Evolutionary conservation across 2,329 filamentous ascomycete genomes (phyloP), one percentile per base, ranked within the genome.

Genomic region (Scytalidium sp.): DNA sequence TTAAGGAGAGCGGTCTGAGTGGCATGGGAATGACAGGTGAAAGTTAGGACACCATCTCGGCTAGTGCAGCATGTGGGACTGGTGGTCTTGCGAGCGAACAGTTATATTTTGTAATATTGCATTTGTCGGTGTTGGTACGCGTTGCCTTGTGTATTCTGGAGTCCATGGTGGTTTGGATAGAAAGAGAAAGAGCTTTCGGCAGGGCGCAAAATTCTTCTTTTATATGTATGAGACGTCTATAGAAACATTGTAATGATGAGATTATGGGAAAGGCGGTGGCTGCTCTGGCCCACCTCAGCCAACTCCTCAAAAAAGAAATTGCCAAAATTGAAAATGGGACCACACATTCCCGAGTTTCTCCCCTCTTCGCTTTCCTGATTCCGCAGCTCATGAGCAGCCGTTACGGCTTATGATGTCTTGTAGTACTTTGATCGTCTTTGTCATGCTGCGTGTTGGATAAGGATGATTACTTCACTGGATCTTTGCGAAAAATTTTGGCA

Each of bases 291-390:
- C 71, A 77, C 10, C 93, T 97, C 81, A 8, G 75, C 90, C 60
- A 93, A 89, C 72, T 93, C 96, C 67, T 87, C 96, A 74, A 97
- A 97, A 76, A 97, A 97, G 75, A 94, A 94, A 23, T 77, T 99
- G 60, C 96, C 91, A 21, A n/a, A n/a, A n/a, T n/a, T n/a, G n/a
- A n/a, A n/a, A n/a, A n/a, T n/a, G n/a, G n/a, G n/a, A n/a, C n/a
- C n/a, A n/a, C n/a, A n/a, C n/a, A n/a, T n/a, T n/a, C n/a, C n/a
- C n/a, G n/a, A n/a, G n/a, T n/a, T n/a, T n/a, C n/a, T n/a, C n/a
- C n/a, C n/a, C n/a, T n/a, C n/a, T n/a, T n/a, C n/a, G n/a, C n/a
- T n/a, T n/a, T n/a, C n/a, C n/a, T n/a, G n/a, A n/a, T n/a, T n/a
- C n/a, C n/a, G n/a, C n/a, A n/a, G n/a, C n/a, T n/a, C n/a, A n/a